Evolutionary conservation across 163 green algal species (phyloP).

Genomic region (Prototheca wickerhamii): DNA sequence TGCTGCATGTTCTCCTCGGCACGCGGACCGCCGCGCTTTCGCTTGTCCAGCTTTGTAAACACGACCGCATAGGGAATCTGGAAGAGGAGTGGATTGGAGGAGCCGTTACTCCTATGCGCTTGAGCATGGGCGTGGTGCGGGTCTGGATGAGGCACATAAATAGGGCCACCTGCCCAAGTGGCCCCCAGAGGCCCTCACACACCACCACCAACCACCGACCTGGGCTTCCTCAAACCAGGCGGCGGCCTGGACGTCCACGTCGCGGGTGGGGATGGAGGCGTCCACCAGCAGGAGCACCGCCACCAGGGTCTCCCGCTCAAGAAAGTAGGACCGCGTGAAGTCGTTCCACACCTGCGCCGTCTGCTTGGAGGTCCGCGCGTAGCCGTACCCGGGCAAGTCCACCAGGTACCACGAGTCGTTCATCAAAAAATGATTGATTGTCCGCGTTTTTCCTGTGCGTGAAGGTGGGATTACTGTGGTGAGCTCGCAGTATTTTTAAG

Average conservation of each 20-base stretch:
- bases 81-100: background rate
- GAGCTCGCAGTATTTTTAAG: no score
- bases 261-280: conserved; percentile 68
- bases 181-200: background rate
- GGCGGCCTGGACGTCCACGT: conserved; percentile 75
- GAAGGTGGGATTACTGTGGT: background rate
- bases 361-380: conserved; percentile 52
- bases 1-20: conserved; percentile 56
- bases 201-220: conserved; percentile 22
- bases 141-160: background rate
- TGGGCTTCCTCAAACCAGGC: conserved; percentile 80
- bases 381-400: conserved; percentile 93
- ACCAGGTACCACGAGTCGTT: conserved; percentile 93
- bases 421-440: conserved; percentile 97
- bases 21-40: conserved; percentile 58
- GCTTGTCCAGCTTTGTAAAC: conserved; percentile 87
- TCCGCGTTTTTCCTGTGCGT: conserved; percentile 83
- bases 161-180: background rate
- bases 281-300: conserved; percentile 90
- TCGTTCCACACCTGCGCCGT: conserved; percentile 64
- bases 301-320: conserved; percentile 64
- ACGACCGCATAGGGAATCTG: conserved; percentile 79
- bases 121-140: background rate
- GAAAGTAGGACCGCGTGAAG: conserved; percentile 87
- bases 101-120: no score